Evolutionary conservation across 768 basidiomycete species (phyloP).

Genomic region (Lactarius quietus): DNA sequence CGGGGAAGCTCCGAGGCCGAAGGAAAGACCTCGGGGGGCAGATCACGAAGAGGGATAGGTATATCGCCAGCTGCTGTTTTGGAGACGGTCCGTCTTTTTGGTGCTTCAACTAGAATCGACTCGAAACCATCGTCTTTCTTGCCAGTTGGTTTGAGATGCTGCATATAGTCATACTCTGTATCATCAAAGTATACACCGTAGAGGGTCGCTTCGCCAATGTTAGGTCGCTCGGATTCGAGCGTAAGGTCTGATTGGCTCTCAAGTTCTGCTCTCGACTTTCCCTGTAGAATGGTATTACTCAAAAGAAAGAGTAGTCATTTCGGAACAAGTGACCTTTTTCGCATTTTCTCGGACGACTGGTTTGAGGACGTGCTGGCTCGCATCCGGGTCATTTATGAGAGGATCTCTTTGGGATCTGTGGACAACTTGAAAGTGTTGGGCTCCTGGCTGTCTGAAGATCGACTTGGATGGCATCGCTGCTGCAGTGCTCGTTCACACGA

Average conservation of each 20-base stretch:
- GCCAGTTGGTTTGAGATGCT: slow-evolving; percentile 83
- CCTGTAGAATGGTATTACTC: slow-evolving; percentile 40
- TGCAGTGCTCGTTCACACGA: neutral
- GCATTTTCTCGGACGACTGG: slow-evolving; percentile 68
- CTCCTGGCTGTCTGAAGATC: slow-evolving; percentile 84
- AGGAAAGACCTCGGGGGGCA: slow-evolving; percentile 70
- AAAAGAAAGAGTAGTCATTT: slow-evolving; percentile 1
- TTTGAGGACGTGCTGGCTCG: slow-evolving; percentile 86
- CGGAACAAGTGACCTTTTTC: slow-evolving; percentile 48
- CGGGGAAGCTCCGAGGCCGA: slow-evolving; percentile 70
- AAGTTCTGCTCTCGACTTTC: slow-evolving; percentile 78
- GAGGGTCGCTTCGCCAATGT: slow-evolving; percentile 80
- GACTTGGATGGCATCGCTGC: slow-evolving; percentile 70
- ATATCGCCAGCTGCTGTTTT: slow-evolving; percentile 40
- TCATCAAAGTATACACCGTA: slow-evolving; percentile 97
- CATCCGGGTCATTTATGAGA: slow-evolving; percentile 89
- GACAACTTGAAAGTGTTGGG: slow-evolving; percentile 94
- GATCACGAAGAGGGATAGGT: slow-evolving; percentile 45
- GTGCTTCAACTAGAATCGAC: slow-evolving; percentile 77
- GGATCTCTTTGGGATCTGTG: slow-evolving; percentile 96
- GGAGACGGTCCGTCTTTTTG: slow-evolving; percentile 38
- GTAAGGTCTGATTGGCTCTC: slow-evolving; percentile 53
- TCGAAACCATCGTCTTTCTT: slow-evolving; percentile 77
- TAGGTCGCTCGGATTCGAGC: slow-evolving; percentile 44
- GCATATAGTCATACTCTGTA: slow-evolving; percentile 97